Conservation (phyloP, 148 eudicot genomes). For the Chenopodium formosanum region DNA sequence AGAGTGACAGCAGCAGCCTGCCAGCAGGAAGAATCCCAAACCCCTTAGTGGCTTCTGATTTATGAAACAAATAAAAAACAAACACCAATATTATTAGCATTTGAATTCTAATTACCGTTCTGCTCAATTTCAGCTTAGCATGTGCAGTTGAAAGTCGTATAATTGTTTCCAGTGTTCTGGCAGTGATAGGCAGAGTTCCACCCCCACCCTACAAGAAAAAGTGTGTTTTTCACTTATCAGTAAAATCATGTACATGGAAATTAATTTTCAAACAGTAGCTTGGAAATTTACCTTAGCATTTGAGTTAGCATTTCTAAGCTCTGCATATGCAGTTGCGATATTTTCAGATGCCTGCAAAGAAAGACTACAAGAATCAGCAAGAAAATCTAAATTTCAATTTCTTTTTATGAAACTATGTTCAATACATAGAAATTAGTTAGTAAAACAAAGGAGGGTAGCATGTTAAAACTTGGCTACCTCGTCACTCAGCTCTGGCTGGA, state of each 20-base stretch:
- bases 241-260: neutral
- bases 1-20: neutral
- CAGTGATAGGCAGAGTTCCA: constrained; percentile 98
- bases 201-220: constrained; percentile 56
- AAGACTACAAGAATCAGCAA: constrained; percentile 23
- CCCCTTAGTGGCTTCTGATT: neutral
- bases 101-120: constrained; percentile 52
- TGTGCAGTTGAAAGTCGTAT: constrained; percentile 97
- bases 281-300: constrained; percentile 58
- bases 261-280: neutral
- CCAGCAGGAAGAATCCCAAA: too few species aligned
- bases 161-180: constrained; percentile 96
- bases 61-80: constrained; percentile 2
- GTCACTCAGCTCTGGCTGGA: constrained; percentile 94
- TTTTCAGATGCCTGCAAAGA: constrained; percentile 83
- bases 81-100: neutral
- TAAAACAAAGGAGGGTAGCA: neutral
- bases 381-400: neutral
- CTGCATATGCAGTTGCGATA: constrained; percentile 96
- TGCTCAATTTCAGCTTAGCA: constrained; percentile 88
- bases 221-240: neutral
- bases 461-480: constrained; percentile 52
- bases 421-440: neutral
- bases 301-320: constrained; percentile 86
- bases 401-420: neutral